Evolutionary conservation across 1,139 yeast genomes (phyloP).

Genomic region (Arxiozyma slooffiae): DNA sequence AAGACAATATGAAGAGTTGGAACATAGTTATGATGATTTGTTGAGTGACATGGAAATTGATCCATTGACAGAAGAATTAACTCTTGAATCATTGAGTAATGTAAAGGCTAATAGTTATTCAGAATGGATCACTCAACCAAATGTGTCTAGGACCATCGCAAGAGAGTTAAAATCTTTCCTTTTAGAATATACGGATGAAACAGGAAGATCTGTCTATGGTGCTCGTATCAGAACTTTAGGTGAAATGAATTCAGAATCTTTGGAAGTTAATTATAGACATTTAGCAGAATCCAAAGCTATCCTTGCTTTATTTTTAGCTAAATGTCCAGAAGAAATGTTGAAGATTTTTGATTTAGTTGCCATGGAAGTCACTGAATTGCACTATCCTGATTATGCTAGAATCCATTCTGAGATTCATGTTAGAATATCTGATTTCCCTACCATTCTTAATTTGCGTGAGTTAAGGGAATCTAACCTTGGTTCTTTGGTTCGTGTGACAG

Average conservation of each 20-base stretch:
- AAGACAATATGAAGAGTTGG: conserved; percentile 52
- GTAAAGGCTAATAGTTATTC: conserved; percentile 82
- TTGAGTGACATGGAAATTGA: conserved; percentile 52
- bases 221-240: conserved; percentile 87
- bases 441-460: conserved; percentile 67
- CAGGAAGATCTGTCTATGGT: conserved; percentile 93
- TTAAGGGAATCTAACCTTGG: conserved; percentile 80
- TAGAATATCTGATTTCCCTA: conserved; percentile 73
- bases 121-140: conserved; percentile 93
- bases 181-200: conserved; percentile 83
- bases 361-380: conserved; percentile 94
- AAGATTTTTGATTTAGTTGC: conserved; percentile 89
- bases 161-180: conserved; percentile 82
- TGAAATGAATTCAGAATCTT: conserved; percentile 83
- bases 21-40: conserved; percentile 45
- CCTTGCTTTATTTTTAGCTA: conserved; percentile 77
- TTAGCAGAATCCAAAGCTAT: conserved; percentile 84
- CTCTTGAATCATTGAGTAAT: conserved; percentile 81
- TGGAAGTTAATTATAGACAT: conserved; percentile 81
- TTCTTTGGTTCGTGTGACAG: conserved; percentile 74
- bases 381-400: conserved; percentile 87
- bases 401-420: conserved; percentile 94
- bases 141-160: conserved; percentile 82
- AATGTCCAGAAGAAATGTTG: conserved; percentile 83
- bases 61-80: conserved; percentile 73